Conservation (phyloP, 108 stramenopile species). For the Craspedostauros australis region DNA sequence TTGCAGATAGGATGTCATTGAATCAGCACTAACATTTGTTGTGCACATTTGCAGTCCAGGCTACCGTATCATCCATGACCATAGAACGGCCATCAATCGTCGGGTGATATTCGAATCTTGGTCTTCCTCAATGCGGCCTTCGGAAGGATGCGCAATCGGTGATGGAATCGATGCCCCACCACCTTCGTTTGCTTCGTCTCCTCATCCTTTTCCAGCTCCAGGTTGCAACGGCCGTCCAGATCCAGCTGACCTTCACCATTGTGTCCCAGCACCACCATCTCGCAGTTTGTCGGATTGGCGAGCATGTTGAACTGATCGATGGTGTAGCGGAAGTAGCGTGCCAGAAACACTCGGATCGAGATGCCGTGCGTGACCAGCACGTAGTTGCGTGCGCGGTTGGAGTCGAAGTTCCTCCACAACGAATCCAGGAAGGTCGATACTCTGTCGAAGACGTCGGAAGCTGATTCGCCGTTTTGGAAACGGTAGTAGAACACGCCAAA, state of each 20-base stretch:
- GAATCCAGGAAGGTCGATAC: slow-evolving; percentile 85
- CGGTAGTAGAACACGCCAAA: slow-evolving; percentile 88
- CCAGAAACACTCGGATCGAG: slow-evolving; percentile 78
- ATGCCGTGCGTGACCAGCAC: slow-evolving; percentile 88
- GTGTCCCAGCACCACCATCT: slow-evolving; percentile 80
- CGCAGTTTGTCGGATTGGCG: slow-evolving; percentile 88
- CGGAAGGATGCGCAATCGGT: slow-evolving; percentile 55
- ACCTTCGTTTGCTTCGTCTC: slow-evolving; percentile 13
- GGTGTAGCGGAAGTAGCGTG: slow-evolving; percentile 91
- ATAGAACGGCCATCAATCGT: slow-evolving; percentile 10
- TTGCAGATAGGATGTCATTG: no score
- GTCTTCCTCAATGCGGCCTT: slow-evolving; percentile 37
- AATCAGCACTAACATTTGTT: no score
- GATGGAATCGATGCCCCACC: slow-evolving; percentile 52
- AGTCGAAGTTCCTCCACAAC: slow-evolving; percentile 85
- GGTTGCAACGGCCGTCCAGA: slow-evolving; percentile 61
- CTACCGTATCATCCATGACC: no score
- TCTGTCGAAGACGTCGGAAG: slow-evolving; percentile 87
- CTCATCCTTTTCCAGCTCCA: slow-evolving; percentile 26
- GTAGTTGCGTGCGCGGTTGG: slow-evolving; percentile 54
- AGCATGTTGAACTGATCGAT: slow-evolving; percentile 86
- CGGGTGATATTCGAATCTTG: slow-evolving; percentile 46
- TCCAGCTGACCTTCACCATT: slow-evolving; percentile 62
- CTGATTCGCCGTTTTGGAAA: slow-evolving; percentile 87
- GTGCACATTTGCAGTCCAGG: no score